Conservation (phyloP, 2,329 filamentous ascomycete genomes). For the Phaeosphaeriaceae sp. region DNA sequence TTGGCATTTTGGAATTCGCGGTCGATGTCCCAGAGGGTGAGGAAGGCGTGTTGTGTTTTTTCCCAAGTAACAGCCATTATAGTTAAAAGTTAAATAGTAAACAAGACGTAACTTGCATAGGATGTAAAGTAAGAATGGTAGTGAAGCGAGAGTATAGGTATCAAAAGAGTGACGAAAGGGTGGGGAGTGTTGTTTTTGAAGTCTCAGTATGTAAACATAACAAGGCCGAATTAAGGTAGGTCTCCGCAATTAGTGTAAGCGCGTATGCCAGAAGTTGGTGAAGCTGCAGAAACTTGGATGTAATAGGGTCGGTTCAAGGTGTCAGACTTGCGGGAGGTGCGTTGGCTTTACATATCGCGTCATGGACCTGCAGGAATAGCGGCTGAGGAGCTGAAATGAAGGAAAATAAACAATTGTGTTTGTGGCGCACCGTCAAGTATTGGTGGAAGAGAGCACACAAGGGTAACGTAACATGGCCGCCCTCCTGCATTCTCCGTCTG, state of each 20-base stretch:
- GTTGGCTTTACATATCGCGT: constrained; percentile 25
- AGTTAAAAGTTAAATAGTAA: constrained; percentile 15
- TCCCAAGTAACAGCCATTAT: constrained; percentile 29
- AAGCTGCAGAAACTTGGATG: constrained; percentile 15
- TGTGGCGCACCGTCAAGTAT: constrained; percentile 7
- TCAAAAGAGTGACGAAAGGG: constrained; percentile 3
- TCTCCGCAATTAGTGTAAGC: constrained; percentile 8
- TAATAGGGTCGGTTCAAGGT: constrained; percentile 10
- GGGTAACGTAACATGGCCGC: background rate
- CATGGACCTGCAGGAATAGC: constrained; percentile 23
- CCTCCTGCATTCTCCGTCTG: background rate
- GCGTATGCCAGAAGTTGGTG: constrained; percentile 13
- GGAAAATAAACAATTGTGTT: background rate
- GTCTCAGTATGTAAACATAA: constrained; percentile 8
- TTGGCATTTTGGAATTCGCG: constrained; percentile 43
- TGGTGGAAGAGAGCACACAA: constrained; percentile 1
- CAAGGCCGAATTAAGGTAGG: constrained; percentile 12
- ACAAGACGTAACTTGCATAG: background rate
- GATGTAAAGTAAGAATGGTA: constrained; percentile 2
- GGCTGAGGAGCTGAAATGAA: constrained; percentile 19
- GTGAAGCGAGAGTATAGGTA: constrained; percentile 2
- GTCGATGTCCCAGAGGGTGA: constrained; percentile 46
- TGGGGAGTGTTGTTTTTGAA: background rate
- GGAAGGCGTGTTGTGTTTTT: constrained; percentile 37
- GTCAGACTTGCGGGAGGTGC: constrained; percentile 16